These are phyloP conservation scores for Lichenothelia convexa DNA, from an alignment of 495 filamentous ascomycete species.

Conservation along the genomic window DNA sequence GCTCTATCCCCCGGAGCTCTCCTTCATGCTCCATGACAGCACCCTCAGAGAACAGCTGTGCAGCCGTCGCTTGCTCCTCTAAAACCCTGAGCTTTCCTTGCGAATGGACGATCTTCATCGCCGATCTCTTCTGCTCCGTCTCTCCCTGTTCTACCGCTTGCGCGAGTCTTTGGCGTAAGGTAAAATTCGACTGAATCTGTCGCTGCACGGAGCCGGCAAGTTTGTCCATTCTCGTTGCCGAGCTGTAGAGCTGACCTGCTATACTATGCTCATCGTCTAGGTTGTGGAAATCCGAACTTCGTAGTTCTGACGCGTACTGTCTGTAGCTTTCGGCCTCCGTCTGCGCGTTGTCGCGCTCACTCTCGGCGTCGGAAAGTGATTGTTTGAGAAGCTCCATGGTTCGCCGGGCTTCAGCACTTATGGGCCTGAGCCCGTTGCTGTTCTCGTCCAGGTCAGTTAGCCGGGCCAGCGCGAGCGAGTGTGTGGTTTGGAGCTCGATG, in stretches of 20 bases:
- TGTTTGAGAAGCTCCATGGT: conserved; percentile 45
- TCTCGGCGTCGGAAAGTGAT: conserved; percentile 44
- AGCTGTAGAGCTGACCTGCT: conserved; percentile 44
- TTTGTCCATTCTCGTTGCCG: conserved; percentile 57
- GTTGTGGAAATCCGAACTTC: conserved; percentile 41
- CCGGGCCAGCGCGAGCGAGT: conserved; percentile 32
- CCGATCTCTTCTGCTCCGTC: conserved; percentile 59
- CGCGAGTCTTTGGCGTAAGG: conserved; percentile 61
- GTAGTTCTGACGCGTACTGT: conserved; percentile 42
- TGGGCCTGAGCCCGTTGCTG: conserved; percentile 10
- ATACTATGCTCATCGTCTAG: conserved; percentile 43
- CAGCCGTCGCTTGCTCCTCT: conserved; percentile 66
- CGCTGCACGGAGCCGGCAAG: conserved; percentile 56
- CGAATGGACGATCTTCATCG: conserved; percentile 61
- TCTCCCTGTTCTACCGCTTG: conserved; percentile 77
- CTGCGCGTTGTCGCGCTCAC: conserved; percentile 52
- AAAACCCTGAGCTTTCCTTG: conserved; percentile 59
- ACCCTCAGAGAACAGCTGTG: conserved; percentile 78
- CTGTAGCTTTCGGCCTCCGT: conserved; percentile 40
- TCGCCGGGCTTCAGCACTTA: conserved; percentile 29
- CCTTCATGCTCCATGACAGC: conserved; percentile 69
- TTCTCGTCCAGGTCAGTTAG: conserved; percentile 36
- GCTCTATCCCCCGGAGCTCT: conserved; percentile 54
- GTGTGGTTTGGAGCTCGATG: conserved; percentile 50
- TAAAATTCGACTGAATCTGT: conserved; percentile 59